These are phyloP conservation scores for Syncephalastrum racemosum DNA, from an alignment of 371 early-diverging fungal genomes.

Conservation along the genomic window DNA sequence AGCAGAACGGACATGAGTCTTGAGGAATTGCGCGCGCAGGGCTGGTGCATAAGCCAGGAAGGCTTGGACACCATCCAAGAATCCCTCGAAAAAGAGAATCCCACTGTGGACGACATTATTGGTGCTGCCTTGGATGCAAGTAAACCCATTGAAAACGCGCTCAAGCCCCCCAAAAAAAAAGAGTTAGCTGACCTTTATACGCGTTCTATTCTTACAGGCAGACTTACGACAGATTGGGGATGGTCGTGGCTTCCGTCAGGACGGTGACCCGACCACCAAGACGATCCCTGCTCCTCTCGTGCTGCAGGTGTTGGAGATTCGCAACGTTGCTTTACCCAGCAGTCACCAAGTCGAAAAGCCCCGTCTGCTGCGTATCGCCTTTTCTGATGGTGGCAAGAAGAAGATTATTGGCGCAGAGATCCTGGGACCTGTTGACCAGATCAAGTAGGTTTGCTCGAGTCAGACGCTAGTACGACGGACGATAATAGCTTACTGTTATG, in stretches of 20 bases:
- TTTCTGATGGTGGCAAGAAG: slow-evolving; percentile 42
- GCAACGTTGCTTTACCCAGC: slow-evolving; percentile 35
- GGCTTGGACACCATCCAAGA: slow-evolving; percentile 15
- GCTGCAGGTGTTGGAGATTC: slow-evolving; percentile 36
- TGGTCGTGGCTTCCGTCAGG: slow-evolving; percentile 25
- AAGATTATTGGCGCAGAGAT: slow-evolving; percentile 38
- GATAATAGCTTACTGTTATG: not conserved
- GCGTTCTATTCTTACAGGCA: slow-evolving; percentile 18
- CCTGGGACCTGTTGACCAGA: slow-evolving; percentile 30
- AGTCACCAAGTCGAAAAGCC: slow-evolving; percentile 37
- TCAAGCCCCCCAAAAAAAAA: not conserved
- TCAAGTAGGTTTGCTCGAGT: slow-evolving; percentile 19
- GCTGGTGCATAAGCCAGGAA: slow-evolving; percentile 22
- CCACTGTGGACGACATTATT: slow-evolving; percentile 27
- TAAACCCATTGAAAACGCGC: slow-evolving; percentile 1
- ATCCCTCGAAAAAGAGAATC: slow-evolving; percentile 11
- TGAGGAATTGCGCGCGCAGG: slow-evolving; percentile 12
- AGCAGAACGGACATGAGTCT: slow-evolving; percentile 4
- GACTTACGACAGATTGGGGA: slow-evolving; percentile 34
- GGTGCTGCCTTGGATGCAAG: slow-evolving; percentile 36
- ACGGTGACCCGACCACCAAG: slow-evolving; percentile 7
- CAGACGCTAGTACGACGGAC: not conserved
- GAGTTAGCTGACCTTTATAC: not conserved
- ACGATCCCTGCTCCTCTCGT: slow-evolving; percentile 28
- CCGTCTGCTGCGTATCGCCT: slow-evolving; percentile 29